Percentiles rank a stretch among this genome's conserved stretches.
Conservation (phyloP, 495 filamentous ascomycete species). For the Hypoxylon fragiforme region DNA sequence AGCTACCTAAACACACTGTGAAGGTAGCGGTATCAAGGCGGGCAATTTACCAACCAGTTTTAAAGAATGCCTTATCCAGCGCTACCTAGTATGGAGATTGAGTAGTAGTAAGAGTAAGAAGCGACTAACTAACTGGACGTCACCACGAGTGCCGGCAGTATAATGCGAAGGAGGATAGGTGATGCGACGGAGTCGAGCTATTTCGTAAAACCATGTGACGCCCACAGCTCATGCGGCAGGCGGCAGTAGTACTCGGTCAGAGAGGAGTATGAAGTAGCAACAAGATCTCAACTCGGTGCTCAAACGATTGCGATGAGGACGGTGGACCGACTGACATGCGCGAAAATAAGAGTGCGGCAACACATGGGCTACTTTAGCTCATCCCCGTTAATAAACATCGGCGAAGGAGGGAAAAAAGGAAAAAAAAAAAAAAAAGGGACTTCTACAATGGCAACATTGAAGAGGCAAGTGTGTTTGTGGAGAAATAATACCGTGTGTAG, state of each 20-base stretch:
- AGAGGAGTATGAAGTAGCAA: slow-evolving; percentile 1
- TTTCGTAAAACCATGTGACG: slow-evolving; percentile 29
- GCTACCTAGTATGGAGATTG: no score
- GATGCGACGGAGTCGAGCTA: slow-evolving; percentile 19
- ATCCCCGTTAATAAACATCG: slow-evolving; percentile 18
- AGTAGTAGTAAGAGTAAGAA: slow-evolving; percentile 7
- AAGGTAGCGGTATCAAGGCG: slow-evolving; percentile 4
- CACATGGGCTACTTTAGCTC: slow-evolving; percentile 11
- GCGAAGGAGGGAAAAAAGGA: slow-evolving; percentile 19
- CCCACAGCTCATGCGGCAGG: slow-evolving; percentile 23
- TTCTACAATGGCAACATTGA: slow-evolving; percentile 21
- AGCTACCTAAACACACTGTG: slow-evolving; percentile 12
- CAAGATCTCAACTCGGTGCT: slow-evolving; percentile 5
- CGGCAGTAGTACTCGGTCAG: slow-evolving; percentile 27
- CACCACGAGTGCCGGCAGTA: slow-evolving; percentile 19
- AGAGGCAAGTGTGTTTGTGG: slow-evolving; percentile 21
- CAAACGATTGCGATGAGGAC: slow-evolving; percentile 23
- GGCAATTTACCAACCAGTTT: slow-evolving; percentile 25
- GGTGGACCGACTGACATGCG: slow-evolving; percentile 6
- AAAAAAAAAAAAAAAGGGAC: slow-evolving; percentile 26
- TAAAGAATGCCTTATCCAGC: slow-evolving; percentile 11
- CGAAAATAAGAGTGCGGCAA: slow-evolving; percentile 9
- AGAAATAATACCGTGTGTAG: slow-evolving; percentile 26
- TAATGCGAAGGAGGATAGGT: slow-evolving; percentile 28
- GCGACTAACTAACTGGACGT: slow-evolving; percentile 12